phyloP scores from a whole-genome alignment of 805 yeast genomes.

The Brettanomyces sp. region DNA sequence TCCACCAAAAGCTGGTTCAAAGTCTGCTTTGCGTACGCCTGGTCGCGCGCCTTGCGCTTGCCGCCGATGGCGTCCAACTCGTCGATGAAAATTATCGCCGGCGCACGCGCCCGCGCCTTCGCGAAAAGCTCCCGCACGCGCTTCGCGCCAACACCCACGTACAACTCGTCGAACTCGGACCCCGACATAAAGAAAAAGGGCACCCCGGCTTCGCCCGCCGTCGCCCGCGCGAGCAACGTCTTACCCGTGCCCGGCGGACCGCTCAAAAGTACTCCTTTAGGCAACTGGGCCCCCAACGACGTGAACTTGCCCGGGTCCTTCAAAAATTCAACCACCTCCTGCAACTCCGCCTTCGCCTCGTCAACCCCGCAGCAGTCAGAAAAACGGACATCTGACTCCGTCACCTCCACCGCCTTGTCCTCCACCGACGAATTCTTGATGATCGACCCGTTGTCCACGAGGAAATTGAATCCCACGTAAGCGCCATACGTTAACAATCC shows the following conservation, averaged over 20 bases:
- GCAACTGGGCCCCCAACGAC: slow-evolving; percentile 93
- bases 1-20: slow-evolving; percentile 92
- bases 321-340: slow-evolving; percentile 95
- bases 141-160: slow-evolving; percentile 98
- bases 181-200: slow-evolving; percentile 99
- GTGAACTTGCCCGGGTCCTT: slow-evolving; percentile 95
- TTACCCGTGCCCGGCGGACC: slow-evolving; percentile 99
- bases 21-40: slow-evolving; percentile 96
- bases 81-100: slow-evolving; percentile 94
- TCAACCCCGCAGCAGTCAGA: slow-evolving; percentile 96
- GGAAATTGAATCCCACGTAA: slow-evolving; percentile 65
- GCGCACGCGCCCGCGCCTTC: slow-evolving; percentile 91
- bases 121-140: slow-evolving; percentile 89
- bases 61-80: slow-evolving; percentile 97
- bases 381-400: slow-evolving; percentile 78
- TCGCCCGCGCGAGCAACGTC: slow-evolving; percentile 91
- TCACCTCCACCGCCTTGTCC: slow-evolving; percentile 75
- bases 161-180: slow-evolving; percentile 94
- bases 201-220: slow-evolving; percentile 98
- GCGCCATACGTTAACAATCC: slow-evolving; percentile 75
- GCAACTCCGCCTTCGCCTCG: slow-evolving; percentile 95
- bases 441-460: slow-evolving; percentile 77
- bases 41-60: slow-evolving; percentile 93
- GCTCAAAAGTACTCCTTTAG: slow-evolving; percentile 91
- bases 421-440: slow-evolving; percentile 63